Evolutionary conservation across 768 basidiomycete genomes (phyloP).

Genomic region (Boletus subcaerulescens): DNA sequence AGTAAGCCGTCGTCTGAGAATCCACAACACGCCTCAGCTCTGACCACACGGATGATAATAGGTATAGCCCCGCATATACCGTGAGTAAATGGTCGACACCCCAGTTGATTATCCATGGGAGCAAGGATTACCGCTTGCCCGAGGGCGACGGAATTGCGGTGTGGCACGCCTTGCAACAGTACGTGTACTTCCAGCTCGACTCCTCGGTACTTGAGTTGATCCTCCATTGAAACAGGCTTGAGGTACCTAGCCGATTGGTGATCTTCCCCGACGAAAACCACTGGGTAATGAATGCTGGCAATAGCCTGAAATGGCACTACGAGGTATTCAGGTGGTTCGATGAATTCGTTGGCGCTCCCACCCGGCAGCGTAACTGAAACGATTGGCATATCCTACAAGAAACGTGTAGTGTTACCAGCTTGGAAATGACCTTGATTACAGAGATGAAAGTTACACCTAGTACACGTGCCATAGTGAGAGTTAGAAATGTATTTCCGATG

Average conservation of each 20-base stretch:
- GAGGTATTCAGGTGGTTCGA: constrained; percentile 94
- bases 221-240: constrained; percentile 42
- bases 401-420: not conserved
- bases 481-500: constrained; percentile 8
- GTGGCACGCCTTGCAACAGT: constrained; percentile 87
- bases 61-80: constrained; percentile 77
- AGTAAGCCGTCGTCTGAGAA: constrained; percentile 37
- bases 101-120: constrained; percentile 79
- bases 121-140: constrained; percentile 84
- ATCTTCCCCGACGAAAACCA: constrained; percentile 92
- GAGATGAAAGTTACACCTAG: constrained; percentile 7
- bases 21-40: not conserved
- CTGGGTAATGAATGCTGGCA: constrained; percentile 82
- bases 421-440: not conserved
- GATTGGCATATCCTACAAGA: no score
- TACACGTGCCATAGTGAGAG: constrained; percentile 1
- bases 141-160: constrained; percentile 82
- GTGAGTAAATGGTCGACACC: constrained; percentile 86
- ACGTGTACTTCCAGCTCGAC: constrained; percentile 28
- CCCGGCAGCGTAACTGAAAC: constrained; percentile 12
- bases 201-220: not conserved
- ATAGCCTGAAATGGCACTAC: constrained; percentile 91
- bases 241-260: constrained; percentile 71
- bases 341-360: constrained; percentile 49
- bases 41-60: constrained; percentile 31